phyloP scores from a whole-genome alignment of 192 early-diverging fungal species.

The Coemansia sp. region DNA sequence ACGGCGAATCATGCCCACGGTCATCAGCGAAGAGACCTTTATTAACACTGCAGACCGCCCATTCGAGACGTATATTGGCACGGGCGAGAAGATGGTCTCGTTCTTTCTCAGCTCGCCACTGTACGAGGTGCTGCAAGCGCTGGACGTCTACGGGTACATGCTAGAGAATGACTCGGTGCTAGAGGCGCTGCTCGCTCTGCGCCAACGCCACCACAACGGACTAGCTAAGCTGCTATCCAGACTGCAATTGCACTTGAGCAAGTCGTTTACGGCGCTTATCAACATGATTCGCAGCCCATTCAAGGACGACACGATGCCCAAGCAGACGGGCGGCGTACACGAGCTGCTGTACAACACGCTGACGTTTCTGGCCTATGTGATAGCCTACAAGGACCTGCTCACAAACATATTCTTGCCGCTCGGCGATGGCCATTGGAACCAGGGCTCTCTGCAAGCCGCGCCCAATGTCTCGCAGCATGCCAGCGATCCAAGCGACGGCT shows the following conservation, averaged over 20 bases:
- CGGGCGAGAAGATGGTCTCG: conserved; percentile 44
- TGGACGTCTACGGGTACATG: conserved; percentile 51
- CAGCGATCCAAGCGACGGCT: conserved; percentile 52
- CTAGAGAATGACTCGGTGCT: conserved; percentile 45
- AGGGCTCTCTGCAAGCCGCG: conserved; percentile 21
- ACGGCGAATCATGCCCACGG: conserved; percentile 53
- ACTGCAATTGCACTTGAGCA: conserved; percentile 41
- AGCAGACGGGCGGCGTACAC: conserved; percentile 52
- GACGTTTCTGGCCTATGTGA: conserved; percentile 45
- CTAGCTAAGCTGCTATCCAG: conserved; percentile 37
- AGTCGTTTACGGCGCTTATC: conserved; percentile 43
- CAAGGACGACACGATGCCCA: conserved; percentile 46
- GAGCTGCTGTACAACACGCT: conserved; percentile 50
- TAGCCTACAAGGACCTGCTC: conserved; percentile 51
- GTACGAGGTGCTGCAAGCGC: conserved; percentile 51
- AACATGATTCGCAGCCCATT: conserved; percentile 39
- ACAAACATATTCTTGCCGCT: conserved; percentile 47
- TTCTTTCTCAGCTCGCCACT: conserved; percentile 45
- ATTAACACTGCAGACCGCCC: conserved; percentile 33
- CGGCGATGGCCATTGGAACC: conserved; percentile 54
- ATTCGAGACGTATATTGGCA: conserved; percentile 41
- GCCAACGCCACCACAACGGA: conserved; percentile 34
- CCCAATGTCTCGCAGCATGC: conserved; percentile 35
- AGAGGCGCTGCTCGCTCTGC: conserved; percentile 27
- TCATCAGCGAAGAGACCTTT: conserved; percentile 47